Evolutionary conservation across 805 yeast genomes (phyloP).

Genomic region (Hanseniaspora occidentalis): DNA sequence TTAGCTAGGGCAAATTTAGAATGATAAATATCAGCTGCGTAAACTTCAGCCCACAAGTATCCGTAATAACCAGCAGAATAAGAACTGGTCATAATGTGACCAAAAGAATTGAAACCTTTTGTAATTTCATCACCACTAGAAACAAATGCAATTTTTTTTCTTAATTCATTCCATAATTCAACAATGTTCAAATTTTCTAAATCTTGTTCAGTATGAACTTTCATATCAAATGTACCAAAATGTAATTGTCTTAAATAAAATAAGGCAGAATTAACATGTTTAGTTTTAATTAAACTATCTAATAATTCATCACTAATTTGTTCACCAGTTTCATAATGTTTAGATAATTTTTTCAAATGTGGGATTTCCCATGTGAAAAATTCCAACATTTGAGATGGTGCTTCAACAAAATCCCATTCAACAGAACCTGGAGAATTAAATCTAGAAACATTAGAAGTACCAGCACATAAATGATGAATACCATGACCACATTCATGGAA

Average conservation of each 20-base stretch:
- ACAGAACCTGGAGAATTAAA: constrained; percentile 67
- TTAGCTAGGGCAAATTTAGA: constrained; percentile 58
- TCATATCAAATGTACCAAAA: constrained; percentile 69
- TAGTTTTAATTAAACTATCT: constrained; percentile 46
- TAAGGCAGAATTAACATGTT: constrained; percentile 67
- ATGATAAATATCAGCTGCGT: constrained; percentile 73
- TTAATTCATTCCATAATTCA: constrained; percentile 50
- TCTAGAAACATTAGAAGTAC: constrained; percentile 48
- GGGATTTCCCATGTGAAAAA: constrained; percentile 74
- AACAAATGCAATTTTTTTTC: constrained; percentile 50
- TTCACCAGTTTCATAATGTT: constrained; percentile 53
- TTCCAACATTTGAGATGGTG: constrained; percentile 84
- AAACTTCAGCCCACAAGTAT: constrained; percentile 75
- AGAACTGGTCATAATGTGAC: constrained; percentile 70
- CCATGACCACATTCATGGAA: constrained; percentile 91
- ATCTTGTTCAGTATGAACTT: constrained; percentile 44
- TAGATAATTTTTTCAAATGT: constrained; percentile 45
- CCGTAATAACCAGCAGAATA: constrained; percentile 84
- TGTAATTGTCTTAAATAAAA: constrained; percentile 63
- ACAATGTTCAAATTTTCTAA: constrained; percentile 36
- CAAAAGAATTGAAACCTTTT: constrained; percentile 67
- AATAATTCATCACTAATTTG: constrained; percentile 45
- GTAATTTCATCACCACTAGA: constrained; percentile 41
- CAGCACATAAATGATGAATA: constrained; percentile 56
- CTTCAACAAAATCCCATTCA: constrained; percentile 80